A percentile compares a stretch with the other conserved stretches of the same genome.
phyloP scores from a whole-genome alignment of 345 rosid species.

The Ceriops tagal region DNA sequence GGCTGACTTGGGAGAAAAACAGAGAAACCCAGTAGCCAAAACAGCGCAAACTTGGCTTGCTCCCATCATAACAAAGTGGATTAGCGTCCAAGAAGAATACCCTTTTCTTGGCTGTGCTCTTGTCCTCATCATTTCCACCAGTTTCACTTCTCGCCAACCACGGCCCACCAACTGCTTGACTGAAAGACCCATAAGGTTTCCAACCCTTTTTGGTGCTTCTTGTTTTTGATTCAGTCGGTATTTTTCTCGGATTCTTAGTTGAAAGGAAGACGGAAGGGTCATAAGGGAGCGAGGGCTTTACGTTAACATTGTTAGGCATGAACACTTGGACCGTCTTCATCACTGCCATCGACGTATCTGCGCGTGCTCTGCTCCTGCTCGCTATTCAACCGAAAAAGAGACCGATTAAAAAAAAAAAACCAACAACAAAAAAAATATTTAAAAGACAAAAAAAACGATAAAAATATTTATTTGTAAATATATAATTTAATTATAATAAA shows the following conservation, averaged over 20 bases:
- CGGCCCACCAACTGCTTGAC: slow-evolving; percentile 45
- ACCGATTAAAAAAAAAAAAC: no score
- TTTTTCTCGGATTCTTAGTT: slow-evolving; percentile 2
- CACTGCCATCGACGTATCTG: not conserved
- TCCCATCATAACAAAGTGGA: slow-evolving; percentile 82
- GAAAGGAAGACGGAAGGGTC: slow-evolving; percentile 14
- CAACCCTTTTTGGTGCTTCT: not conserved
- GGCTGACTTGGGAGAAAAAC: slow-evolving; percentile 79
- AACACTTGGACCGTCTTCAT: slow-evolving; percentile 25
- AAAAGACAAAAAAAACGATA: no score
- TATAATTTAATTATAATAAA: no score
- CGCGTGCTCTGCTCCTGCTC: no score
- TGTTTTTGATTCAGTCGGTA: slow-evolving; percentile 7
- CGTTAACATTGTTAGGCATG: slow-evolving; percentile 7
- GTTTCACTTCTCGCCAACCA: slow-evolving; percentile 10
- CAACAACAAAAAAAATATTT: no score
- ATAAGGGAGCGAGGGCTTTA: slow-evolving; percentile 4
- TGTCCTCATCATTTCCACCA: slow-evolving; percentile 14
- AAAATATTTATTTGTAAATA: no score
- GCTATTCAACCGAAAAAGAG: no score
- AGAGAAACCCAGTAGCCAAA: slow-evolving; percentile 82
- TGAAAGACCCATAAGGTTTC: slow-evolving; percentile 34
- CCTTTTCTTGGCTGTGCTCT: slow-evolving; percentile 49
- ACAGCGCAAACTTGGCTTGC: slow-evolving; percentile 62
- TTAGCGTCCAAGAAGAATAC: slow-evolving; percentile 86